A percentile compares a stretch with the other conserved stretches of the same genome.
Evolutionary conservation across 2,329 filamentous ascomycete genomes (phyloP).

Genomic region (Truncatella angustata): DNA sequence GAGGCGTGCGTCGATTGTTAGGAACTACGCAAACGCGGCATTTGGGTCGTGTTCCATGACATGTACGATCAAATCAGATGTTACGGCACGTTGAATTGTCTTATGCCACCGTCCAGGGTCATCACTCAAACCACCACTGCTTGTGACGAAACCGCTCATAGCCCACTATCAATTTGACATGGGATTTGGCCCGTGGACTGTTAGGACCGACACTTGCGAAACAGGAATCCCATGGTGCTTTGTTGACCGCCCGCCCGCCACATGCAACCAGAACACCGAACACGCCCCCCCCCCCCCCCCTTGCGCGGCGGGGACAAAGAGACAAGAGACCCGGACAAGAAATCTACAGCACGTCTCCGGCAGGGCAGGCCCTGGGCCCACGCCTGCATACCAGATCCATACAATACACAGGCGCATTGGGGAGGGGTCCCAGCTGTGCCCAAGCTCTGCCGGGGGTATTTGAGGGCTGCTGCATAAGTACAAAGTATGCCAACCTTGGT

Average conservation of each 20-base stretch:
- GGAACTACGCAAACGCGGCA: neutral
- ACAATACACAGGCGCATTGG: neutral
- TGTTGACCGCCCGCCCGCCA: neutral
- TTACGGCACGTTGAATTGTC: too few relatives aligned
- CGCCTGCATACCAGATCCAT: neutral
- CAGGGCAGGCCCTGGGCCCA: neutral
- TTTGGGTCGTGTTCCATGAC: neutral
- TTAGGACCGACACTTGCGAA: neutral
- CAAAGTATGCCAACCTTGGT: too few relatives aligned
- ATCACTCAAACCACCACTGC: neutral
- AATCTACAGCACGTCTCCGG: neutral
- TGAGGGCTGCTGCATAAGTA: too few relatives aligned
- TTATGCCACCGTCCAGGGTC: neutral
- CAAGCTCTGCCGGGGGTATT: too few relatives aligned
- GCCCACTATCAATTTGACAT: neutral
- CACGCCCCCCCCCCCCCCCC: neutral
- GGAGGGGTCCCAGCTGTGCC: too few relatives aligned
- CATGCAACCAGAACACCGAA: neutral
- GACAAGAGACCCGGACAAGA: neutral
- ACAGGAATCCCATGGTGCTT: conserved; percentile 1
- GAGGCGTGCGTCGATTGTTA: too few relatives aligned
- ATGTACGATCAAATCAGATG: too few relatives aligned
- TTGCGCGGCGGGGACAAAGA: neutral
- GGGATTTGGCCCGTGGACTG: neutral
- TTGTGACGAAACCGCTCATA: conserved; percentile 2